Conservation (phyloP, 1,284 basidiomycete species). For the Puccinia coronata region DNA sequence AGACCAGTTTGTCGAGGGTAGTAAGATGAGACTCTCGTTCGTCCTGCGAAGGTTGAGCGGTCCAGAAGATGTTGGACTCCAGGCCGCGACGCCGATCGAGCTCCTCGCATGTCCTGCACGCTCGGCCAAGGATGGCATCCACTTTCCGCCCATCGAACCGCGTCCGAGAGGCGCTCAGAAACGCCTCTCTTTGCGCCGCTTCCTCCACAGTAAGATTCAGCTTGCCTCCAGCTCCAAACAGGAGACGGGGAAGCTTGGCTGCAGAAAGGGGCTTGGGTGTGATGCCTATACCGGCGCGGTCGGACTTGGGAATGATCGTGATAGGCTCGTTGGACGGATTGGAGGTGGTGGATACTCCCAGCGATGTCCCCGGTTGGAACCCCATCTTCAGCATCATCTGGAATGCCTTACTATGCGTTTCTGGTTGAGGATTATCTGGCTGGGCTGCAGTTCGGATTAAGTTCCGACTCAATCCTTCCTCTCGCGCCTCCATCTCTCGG, state of each 20-base stretch:
- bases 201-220: conserved; percentile 24
- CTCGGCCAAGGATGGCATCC: conserved; percentile 2
- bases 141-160: conserved; percentile 39
- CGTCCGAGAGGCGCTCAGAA: conserved; percentile 14
- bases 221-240: not conserved
- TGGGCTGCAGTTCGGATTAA: not conserved
- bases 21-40: not conserved
- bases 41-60: not conserved
- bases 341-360: conserved; percentile 11
- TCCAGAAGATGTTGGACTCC: conserved; percentile 43
- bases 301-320: conserved; percentile 7
- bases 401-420: conserved; percentile 31
- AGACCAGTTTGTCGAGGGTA: not conserved
- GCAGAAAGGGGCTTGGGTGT: not conserved
- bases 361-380: conserved; percentile 38
- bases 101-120: conserved; percentile 41
- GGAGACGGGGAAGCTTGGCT: not conserved
- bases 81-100: conserved; percentile 36
- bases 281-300: conserved; percentile 10
- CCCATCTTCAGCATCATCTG: conserved; percentile 50
- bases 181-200: not conserved
- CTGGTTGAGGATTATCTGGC: not conserved
- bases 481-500: conserved; percentile 41
- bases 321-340: conserved; percentile 23
- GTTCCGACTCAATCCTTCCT: conserved; percentile 36